Conservation (phyloP, 1,284 basidiomycete genomes). For the Ustilago trichophora region DNA sequence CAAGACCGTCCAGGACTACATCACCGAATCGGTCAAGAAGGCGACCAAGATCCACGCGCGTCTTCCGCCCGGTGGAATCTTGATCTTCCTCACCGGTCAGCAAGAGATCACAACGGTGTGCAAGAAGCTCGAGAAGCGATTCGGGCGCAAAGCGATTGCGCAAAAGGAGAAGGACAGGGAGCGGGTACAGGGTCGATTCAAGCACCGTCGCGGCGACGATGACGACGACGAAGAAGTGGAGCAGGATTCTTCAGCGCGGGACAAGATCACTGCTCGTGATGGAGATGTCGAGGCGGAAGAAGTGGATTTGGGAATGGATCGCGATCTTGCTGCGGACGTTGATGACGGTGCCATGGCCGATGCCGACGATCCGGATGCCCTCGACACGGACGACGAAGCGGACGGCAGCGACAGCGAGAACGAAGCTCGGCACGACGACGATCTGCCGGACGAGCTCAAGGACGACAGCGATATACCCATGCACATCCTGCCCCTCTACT, state of each 20-base stretch:
- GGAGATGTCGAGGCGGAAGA: slow-evolving; percentile 80
- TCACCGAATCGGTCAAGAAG: slow-evolving; percentile 89
- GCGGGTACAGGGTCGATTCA: slow-evolving; percentile 19
- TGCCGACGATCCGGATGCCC: slow-evolving; percentile 68
- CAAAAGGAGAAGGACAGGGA: slow-evolving; percentile 62
- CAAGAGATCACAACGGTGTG: slow-evolving; percentile 77
- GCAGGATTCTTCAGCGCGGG: slow-evolving; percentile 3
- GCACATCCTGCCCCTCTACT: slow-evolving; percentile 79
- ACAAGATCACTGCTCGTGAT: slow-evolving; percentile 35
- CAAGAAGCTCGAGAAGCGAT: slow-evolving; percentile 79
- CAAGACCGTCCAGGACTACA: slow-evolving; percentile 85
- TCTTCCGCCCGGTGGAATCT: slow-evolving; percentile 76
- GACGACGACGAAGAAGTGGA: slow-evolving; percentile 39
- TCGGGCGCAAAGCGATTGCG: slow-evolving; percentile 75
- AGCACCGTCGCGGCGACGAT: slow-evolving; percentile 13
- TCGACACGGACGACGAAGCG: slow-evolving; percentile 53
- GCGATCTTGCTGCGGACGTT: slow-evolving; percentile 69
- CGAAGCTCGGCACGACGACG: slow-evolving; percentile 40
- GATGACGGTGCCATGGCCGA: slow-evolving; percentile 67
- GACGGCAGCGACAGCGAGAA: too few species aligned
- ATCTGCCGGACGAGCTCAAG: slow-evolving; percentile 48
- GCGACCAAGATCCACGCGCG: slow-evolving; percentile 80
- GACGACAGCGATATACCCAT: slow-evolving; percentile 58
- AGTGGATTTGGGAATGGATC: slow-evolving; percentile 74
- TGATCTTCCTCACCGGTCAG: slow-evolving; percentile 82